A percentile compares a stretch with the other conserved stretches of the same genome.
These are phyloP conservation scores for Hansfordia pulvinata DNA, from an alignment of 2,329 filamentous ascomycete species.

Conservation along the genomic window DNA sequence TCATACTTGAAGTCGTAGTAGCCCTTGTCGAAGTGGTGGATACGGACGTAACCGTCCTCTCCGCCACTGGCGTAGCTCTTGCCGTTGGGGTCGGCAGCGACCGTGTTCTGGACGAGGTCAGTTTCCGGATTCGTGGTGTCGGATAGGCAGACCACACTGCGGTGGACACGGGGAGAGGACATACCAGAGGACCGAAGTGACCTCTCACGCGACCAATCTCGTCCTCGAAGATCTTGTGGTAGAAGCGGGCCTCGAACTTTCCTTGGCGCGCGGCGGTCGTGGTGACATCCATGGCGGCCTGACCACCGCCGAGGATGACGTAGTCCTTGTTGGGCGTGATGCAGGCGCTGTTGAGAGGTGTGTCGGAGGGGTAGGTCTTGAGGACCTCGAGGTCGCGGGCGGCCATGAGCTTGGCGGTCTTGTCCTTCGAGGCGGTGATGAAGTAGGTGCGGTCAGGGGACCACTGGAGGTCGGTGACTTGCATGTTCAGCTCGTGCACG, in stretches of 20 bases:
- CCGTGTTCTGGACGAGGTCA: conserved; percentile 52
- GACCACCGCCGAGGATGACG: conserved; percentile 93
- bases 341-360: conserved; percentile 87
- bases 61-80: conserved; percentile 89
- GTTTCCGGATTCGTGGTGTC: conserved; percentile 2
- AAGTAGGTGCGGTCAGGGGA: conserved; percentile 89
- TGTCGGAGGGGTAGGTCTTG: conserved; percentile 87
- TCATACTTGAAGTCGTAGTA: conserved; percentile 99
- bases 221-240: conserved; percentile 99
- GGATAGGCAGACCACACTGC: no score
- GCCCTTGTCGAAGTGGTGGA: conserved; percentile 96
- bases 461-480: conserved; percentile 93
- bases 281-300: conserved; percentile 98
- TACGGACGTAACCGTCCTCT: conserved; percentile 95
- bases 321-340: conserved; percentile 96
- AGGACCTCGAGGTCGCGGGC: conserved; percentile 78
- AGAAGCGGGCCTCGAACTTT: conserved; percentile 98
- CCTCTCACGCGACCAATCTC: conserved; percentile 95
- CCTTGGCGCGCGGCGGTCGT: conserved; percentile 87
- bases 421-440: conserved; percentile 97
- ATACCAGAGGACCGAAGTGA: conserved; percentile 78
- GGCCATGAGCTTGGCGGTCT: conserved; percentile 77
- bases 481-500: conserved; percentile 71
- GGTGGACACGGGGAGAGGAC: conserved; percentile 6
- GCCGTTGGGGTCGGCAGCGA: conserved; percentile 83